phyloP scores from a whole-genome alignment of 768 basidiomycete genomes.

The Tephrocybe sp. region DNA sequence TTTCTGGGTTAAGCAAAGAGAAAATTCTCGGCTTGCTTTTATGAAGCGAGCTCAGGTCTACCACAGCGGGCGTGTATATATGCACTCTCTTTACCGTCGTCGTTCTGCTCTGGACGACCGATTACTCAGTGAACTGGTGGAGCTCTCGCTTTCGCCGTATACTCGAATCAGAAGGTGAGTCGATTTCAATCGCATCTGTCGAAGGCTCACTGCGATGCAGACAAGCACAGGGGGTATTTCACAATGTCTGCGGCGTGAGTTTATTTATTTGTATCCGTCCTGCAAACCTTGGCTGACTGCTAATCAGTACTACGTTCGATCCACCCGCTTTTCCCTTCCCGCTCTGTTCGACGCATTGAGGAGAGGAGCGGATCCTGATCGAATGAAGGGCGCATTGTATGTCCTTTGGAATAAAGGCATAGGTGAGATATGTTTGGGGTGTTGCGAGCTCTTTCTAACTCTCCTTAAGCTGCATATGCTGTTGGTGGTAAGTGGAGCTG shows the following conservation, averaged over 20 bases:
- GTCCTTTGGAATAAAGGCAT: conserved; percentile 71
- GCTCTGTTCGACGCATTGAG: conserved; percentile 56
- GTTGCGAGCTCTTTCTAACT: conserved; percentile 8
- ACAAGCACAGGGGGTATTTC: conserved; percentile 65
- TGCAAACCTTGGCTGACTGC: conserved; percentile 5
- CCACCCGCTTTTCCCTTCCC: conserved; percentile 64
- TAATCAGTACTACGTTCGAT: conserved; percentile 63
- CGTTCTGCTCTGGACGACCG: conserved; percentile 73
- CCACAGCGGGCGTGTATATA: conserved; percentile 71
- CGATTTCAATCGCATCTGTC: not conserved
- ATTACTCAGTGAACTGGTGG: conserved; percentile 63
- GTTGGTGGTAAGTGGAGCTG: conserved; percentile 50
- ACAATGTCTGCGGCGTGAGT: conserved; percentile 63
- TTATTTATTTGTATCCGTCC: not conserved
- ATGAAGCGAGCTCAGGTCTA: conserved; percentile 78
- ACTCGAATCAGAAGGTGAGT: conserved; percentile 69
- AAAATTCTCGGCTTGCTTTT: conserved; percentile 71
- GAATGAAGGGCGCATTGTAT: conserved; percentile 94
- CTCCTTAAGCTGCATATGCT: conserved; percentile 56
- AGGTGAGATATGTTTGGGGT: conserved; percentile 34
- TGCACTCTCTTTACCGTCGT: conserved; percentile 72
- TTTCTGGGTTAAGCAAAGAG: conserved; percentile 67
- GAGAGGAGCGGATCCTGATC: conserved; percentile 83
- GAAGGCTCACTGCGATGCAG: conserved; percentile 36
- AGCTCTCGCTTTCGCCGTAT: conserved; percentile 78